A percentile compares a stretch with the other conserved stretches of the same genome.
These are phyloP conservation scores for Hymenoscyphus albidus DNA, from an alignment of 2,329 filamentous ascomycete genomes.

Conservation along the genomic window DNA sequence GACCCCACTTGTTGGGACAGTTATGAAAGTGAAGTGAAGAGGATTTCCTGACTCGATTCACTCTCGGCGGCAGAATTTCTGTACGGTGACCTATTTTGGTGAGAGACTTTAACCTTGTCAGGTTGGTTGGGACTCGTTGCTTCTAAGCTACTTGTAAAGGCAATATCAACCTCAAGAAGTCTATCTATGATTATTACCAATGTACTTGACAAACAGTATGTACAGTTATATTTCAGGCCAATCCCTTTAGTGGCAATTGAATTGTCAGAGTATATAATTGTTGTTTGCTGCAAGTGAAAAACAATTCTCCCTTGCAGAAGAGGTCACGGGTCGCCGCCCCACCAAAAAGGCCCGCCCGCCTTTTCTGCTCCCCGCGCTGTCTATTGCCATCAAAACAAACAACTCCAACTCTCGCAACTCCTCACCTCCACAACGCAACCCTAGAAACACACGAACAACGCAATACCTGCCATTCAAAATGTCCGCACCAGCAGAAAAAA, in stretches of 20 bases:
- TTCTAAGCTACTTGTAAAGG: not conserved
- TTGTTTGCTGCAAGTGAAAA: not conserved
- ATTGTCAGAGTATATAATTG: not conserved
- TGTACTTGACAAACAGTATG: not conserved
- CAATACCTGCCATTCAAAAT: slow-evolving; percentile 35
- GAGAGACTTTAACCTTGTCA: not conserved
- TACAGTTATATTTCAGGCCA: not conserved
- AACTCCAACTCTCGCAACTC: not conserved
- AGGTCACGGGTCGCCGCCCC: not conserved
- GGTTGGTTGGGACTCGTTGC: not conserved
- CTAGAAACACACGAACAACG: not conserved
- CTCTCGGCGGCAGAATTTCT: not conserved
- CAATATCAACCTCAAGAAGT: not conserved
- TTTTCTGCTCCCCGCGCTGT: not conserved
- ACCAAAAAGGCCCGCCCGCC: slow-evolving; percentile 1
- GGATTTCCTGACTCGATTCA: not conserved
- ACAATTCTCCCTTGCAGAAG: not conserved
- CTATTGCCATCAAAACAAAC: slow-evolving; percentile 4
- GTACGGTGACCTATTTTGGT: not conserved
- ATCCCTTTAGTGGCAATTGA: not conserved
- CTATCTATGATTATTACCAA: not conserved
- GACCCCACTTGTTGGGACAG: not conserved
- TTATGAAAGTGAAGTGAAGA: not conserved
- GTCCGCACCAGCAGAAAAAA: slow-evolving; percentile 42
- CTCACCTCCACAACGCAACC: not conserved